Conservation (phyloP, 2,329 filamentous ascomycete genomes). For the Botryosphaeria agaves region DNA sequence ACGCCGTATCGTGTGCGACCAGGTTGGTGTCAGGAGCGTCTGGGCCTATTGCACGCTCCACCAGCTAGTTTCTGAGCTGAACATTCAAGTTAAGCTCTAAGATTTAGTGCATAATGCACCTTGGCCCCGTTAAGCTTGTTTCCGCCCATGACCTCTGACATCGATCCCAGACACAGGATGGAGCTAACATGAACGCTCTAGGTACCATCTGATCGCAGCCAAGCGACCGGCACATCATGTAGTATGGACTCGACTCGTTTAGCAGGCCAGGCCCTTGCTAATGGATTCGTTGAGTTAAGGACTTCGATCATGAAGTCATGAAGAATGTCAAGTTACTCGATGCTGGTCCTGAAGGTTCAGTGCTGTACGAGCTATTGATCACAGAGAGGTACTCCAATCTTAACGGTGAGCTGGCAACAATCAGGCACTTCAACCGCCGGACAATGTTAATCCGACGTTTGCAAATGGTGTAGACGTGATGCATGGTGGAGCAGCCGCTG, state of each 20-base stretch:
- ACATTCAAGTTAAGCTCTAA: neutral
- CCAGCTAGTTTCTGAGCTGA: neutral
- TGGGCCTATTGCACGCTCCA: no score
- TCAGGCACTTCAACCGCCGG: no score
- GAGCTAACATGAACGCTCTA: constrained; percentile 1
- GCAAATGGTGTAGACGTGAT: constrained; percentile 21
- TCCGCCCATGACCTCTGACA: neutral
- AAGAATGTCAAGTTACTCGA: constrained; percentile 17
- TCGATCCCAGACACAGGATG: neutral
- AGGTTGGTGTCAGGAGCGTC: no score
- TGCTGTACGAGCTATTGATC: constrained; percentile 17
- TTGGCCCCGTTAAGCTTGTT: neutral
- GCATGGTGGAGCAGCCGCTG: constrained; percentile 21
- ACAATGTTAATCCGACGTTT: no score
- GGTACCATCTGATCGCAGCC: constrained; percentile 15
- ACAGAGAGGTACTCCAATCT: constrained; percentile 19
- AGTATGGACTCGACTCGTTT: no score
- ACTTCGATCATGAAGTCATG: constrained; percentile 21
- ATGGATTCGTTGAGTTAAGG: no score
- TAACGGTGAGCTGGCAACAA: constrained; percentile 17
- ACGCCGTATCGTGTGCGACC: no score
- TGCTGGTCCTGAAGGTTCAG: constrained; percentile 17
- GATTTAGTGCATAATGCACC: neutral
- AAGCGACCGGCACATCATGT: constrained; percentile 14
- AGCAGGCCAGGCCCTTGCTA: no score